A percentile compares a stretch with the other conserved stretches of the same genome.
Conservation (phyloP, 352 stramenopile genomes). For the Globisporangium canariense region DNA sequence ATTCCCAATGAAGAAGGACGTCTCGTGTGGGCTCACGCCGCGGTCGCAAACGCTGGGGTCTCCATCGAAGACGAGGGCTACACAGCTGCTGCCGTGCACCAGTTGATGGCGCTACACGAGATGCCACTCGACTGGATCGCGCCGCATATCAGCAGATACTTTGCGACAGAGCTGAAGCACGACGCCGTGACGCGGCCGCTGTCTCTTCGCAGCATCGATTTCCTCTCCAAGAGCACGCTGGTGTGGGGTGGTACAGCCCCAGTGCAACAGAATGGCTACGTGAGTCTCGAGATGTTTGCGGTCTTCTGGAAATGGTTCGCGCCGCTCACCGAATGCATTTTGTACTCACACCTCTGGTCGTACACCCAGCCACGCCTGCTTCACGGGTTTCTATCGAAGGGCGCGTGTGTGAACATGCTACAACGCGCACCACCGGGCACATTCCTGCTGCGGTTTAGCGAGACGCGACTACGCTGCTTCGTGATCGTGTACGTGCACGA, state of each 20-base stretch:
- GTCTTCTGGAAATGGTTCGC: conserved; percentile 78
- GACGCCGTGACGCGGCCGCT: conserved; percentile 65
- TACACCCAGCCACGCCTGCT: conserved; percentile 76
- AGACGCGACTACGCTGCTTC: conserved; percentile 59
- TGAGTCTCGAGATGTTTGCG: conserved; percentile 67
- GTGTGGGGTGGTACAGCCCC: conserved; percentile 56
- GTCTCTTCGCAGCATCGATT: conserved; percentile 73
- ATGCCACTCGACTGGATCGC: conserved; percentile 65
- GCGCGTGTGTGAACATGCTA: conserved; percentile 73
- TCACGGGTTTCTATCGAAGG: conserved; percentile 82
- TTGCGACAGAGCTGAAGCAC: conserved; percentile 65
- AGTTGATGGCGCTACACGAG: conserved; percentile 32
- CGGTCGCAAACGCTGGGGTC: conserved; percentile 39
- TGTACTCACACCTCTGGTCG: conserved; percentile 52
- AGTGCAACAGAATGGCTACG: conserved; percentile 32
- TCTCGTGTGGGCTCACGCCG: conserved; percentile 63
- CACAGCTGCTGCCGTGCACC: conserved; percentile 29
- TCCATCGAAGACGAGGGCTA: conserved; percentile 16
- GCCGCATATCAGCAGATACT: conserved; percentile 71
- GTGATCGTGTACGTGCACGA: conserved; percentile 74
- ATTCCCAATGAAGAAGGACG: conserved; percentile 48
- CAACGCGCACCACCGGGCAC: conserved; percentile 60
- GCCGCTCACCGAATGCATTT: conserved; percentile 63
- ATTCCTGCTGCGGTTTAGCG: conserved; percentile 78
- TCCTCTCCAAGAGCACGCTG: conserved; percentile 66